phyloP scores from a whole-genome alignment of 23 red algal genomes.

The Gracilariopsis chorda region DNA sequence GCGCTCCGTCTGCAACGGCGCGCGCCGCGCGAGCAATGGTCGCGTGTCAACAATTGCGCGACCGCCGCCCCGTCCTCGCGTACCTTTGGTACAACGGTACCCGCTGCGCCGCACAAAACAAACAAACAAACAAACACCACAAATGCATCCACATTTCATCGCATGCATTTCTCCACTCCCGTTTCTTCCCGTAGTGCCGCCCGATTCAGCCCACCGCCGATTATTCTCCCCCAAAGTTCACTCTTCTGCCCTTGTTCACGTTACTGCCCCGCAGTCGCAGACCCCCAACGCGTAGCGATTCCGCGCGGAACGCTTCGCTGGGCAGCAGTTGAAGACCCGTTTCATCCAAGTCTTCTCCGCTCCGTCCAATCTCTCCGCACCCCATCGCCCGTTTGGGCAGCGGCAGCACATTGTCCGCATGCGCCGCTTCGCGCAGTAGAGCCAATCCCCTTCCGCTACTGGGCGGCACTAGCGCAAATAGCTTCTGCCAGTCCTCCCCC shows the following conservation, averaged over 20 bases:
- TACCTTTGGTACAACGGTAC: no score
- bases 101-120: no score
- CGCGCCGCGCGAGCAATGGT: conserved; percentile 20
- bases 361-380: no score
- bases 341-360: background rate
- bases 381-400: background rate
- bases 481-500: background rate
- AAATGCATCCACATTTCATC: no score
- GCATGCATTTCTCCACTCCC: no score
- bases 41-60: no score
- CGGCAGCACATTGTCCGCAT: background rate
- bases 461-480: background rate
- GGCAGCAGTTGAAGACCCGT: background rate
- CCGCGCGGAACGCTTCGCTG: background rate
- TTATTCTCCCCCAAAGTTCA: background rate
- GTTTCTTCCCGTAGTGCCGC: no score
- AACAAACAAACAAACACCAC: no score
- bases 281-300: background rate
- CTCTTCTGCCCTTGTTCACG: background rate
- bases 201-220: no score
- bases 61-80: no score
- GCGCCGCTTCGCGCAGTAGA: background rate
- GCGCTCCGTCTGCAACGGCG: no score
- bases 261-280: background rate
- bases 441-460: background rate